Base-by-base conservation (phyloP, 768 basidiomycete species). In the Russula ochroleuca region DNA sequence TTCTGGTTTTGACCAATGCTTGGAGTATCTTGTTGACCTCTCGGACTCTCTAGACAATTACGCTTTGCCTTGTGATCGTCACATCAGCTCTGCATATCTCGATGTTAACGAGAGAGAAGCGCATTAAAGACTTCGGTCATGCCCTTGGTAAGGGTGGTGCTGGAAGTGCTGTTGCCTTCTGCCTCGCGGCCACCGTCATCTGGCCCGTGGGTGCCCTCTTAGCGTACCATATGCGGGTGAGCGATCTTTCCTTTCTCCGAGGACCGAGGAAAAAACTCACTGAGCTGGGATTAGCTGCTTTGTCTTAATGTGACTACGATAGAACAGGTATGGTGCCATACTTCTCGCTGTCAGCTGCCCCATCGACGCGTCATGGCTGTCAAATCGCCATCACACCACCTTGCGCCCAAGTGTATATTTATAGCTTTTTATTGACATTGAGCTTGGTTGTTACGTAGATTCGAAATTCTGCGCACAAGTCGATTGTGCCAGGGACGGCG, bases 241-340 rank as follows among this genome's bases (percentile, higher is more conserved):
- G 90, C 78, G 6, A 35, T 54, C 37, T 21, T 38, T 5, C 19
- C 49, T 52, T 43, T 21, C 38, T 11, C 38, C 49, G 23, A 49
- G 55, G 38, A 51, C 37, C 55, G 61, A 41, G 19, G 35, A 45
- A 17, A 14, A 35, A 56, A 43, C 43, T 67, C 38, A 65, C 67
- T 48, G 48, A 61, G 28, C 49, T 35, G 61, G 45, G 57, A 63
- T 40, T 72, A 92, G 88, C 80, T 98, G 53, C 75, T 96, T 58
- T 72, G 94, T 37, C 78, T 94, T 66, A 95, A 96, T 73, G 81
- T 93, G 40, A 97, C 95, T 10, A 98, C 94, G n/a, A 94, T 98
- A 65, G 95, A 98, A 77, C 92, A 94, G 82, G 89, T 90, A 73
- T 45, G 64, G 63, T 1, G 57, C 69, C 59, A 64, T 45, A 40